These are phyloP conservation scores for Chenopodium album DNA, from an alignment of 148 eudicot species.

Conservation along the genomic window DNA sequence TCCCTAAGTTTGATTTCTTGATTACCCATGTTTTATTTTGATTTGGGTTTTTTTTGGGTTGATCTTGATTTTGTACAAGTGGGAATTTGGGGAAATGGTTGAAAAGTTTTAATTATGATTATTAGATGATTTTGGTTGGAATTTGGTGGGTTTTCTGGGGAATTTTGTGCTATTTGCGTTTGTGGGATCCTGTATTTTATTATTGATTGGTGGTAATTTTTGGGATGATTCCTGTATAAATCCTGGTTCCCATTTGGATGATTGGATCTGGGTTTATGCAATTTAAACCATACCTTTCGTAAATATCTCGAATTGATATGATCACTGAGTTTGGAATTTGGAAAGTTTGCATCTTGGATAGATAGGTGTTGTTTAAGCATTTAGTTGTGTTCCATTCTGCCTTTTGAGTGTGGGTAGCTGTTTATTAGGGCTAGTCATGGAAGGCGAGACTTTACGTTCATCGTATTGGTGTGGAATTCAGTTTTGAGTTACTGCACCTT, in stretches of 20 bases:
- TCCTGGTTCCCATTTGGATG: neutral
- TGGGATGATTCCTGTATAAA: neutral
- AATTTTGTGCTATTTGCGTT: constrained; percentile 7
- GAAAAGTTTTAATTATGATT: neutral
- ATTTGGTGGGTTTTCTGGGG: neutral
- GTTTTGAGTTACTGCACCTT: neutral
- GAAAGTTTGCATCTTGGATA: neutral
- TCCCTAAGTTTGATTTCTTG: neutral
- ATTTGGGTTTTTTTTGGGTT: constrained; percentile 1
- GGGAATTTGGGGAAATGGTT: neutral
- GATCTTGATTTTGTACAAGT: neutral
- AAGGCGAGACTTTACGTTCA: neutral
- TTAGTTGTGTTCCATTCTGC: neutral
- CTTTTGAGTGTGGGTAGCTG: neutral
- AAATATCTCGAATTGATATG: neutral
- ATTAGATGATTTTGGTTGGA: neutral
- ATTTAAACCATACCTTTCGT: neutral
- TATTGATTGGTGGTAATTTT: neutral
- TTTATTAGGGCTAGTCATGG: constrained; percentile 2
- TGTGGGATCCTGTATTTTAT: neutral
- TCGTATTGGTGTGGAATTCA: neutral
- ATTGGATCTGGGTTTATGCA: constrained; percentile 19
- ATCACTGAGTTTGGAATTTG: neutral
- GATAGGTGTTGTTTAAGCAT: neutral
- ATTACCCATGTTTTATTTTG: neutral